A percentile compares a stretch with the other conserved stretches of the same genome.
Conservation (phyloP, 129 eudicot genomes). For the Cynara cardunculus region DNA sequence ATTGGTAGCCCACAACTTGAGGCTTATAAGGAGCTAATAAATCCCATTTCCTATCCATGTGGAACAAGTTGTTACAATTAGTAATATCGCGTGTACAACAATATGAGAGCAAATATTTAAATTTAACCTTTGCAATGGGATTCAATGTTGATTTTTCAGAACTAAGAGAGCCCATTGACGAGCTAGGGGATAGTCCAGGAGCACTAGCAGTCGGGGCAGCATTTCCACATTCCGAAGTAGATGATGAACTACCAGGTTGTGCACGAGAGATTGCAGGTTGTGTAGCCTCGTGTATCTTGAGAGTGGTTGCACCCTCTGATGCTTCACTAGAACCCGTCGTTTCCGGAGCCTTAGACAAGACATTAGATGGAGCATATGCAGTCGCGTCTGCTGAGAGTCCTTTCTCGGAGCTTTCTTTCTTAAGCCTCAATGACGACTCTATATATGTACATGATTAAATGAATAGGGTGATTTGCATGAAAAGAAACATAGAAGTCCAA, state of each 20-base stretch:
- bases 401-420: conserved; percentile 43
- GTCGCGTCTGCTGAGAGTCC: conserved; percentile 45
- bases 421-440: conserved; percentile 21
- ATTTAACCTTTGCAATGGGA: conserved; percentile 78
- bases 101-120: not conserved
- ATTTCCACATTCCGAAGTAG: conserved; percentile 54
- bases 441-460: conserved; percentile 24
- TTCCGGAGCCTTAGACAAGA: conserved; percentile 38
- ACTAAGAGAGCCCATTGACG: conserved; percentile 63
- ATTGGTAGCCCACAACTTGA: too few species aligned
- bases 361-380: conserved; percentile 45
- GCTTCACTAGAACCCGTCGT: conserved; percentile 22
- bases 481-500: not conserved
- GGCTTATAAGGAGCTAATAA: too few species aligned
- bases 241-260: conserved; percentile 40
- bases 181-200: conserved; percentile 65
- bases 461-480: not conserved
- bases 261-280: conserved; percentile 33
- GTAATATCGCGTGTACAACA: not conserved
- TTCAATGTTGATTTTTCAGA: conserved; percentile 79
- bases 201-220: conserved; percentile 47
- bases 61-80: not conserved
- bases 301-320: conserved; percentile 33
- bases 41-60: too few species aligned
- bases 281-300: conserved; percentile 31